Evolutionary conservation across 306 rosid species (phyloP), one percentile per base, ranked within the genome.

Genomic region (Fragaria vesca): DNA sequence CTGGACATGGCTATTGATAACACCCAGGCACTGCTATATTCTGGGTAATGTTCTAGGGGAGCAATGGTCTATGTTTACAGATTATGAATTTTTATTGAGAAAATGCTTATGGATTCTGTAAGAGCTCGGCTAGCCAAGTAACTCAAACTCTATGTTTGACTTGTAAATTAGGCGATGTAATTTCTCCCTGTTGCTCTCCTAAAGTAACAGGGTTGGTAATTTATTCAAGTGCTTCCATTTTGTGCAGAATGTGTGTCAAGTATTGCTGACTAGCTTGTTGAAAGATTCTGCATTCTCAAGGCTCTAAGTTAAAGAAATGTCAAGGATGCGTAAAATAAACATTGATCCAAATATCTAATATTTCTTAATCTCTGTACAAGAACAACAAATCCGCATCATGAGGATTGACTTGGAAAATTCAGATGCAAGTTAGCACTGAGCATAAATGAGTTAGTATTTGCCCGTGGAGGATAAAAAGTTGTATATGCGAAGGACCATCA

Each of bases 1-100:
- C 88, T 32, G 77, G 79, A 73, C 60, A 76, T 16, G 85, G 75
- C 75, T 81, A 75, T 21, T 62, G 61, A 75, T n/a, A 15, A 2
- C 3, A 3, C 11, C 8, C 8, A 13, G 34, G 65, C 34, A 58
- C 16, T 58, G 34, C 30, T 30, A 26, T 63, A 4, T 63, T 62
- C 20, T 63, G 38, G 28, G 21, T 55, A 54, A 55, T 55, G 61
- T 63, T 30, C 8, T 30, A 4, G 24, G 47, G 50, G 17, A 9
- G 42, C 16, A 70, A 43, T 16, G 40, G 4, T 8, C 5, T 32
- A 16, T 48, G 46, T 30, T 50, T 18, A 17, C 52, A 50, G 20
- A 18, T 71, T 12, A 50, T 71, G 28, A 38, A 55, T 36, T 55
- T 36, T 72, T 34, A 18, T 36, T 72, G 15, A 12, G 40, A 2